Evolutionary conservation across 495 filamentous ascomycete genomes (phyloP), one percentile per base, ranked within the genome.

Genomic region (Staphylotrichum longicolle): DNA sequence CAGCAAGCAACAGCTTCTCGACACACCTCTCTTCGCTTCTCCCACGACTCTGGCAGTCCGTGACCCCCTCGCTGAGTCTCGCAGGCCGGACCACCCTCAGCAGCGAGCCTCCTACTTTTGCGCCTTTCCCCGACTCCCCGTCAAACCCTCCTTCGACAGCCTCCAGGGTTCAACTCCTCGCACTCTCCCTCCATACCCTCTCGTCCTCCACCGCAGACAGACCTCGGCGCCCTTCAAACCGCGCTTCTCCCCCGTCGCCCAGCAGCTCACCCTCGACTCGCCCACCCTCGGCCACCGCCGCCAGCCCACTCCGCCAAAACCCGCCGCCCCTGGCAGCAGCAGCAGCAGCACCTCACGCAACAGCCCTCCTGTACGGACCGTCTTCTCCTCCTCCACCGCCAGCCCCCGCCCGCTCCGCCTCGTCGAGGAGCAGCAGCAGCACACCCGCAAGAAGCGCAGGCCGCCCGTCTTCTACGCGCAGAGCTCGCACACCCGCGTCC

Each of bases 401-500:
- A 66, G 67, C 44, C 54, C 66, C 34, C 68, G 54, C 10, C 66
- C 68, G 3, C 68, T 71, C 57, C 68, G 64, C 10, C 68, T 70
- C 48, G 68, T 70, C 54, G 54, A 70, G 11, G 47, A 68, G 32
- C 48, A 49, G 7, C 60, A 55, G 30, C 42, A 44, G 10, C 57
- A 51, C 56, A 58, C 57, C 55, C 54, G 48, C 14, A 64, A 57
- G 47, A 65, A 63, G 52, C 63, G 62, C 6, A 48, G 48, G 32
- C 63, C 66, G 32, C 67, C 68, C 33, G 66, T 71, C 68, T 71
- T 71, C 42, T 61, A 54, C 63, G 68, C 68, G 39, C 47, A 66
- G 45, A 60, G 57, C 49, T 46, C 46, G 5, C 66, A 60, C 52
- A 58, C 37, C 62, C 10, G 74, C 69, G 45, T 73, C 65, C 63